Evolutionary conservation across 2,329 filamentous ascomycete species (phyloP).

Genomic region (Diaporthe citri): DNA sequence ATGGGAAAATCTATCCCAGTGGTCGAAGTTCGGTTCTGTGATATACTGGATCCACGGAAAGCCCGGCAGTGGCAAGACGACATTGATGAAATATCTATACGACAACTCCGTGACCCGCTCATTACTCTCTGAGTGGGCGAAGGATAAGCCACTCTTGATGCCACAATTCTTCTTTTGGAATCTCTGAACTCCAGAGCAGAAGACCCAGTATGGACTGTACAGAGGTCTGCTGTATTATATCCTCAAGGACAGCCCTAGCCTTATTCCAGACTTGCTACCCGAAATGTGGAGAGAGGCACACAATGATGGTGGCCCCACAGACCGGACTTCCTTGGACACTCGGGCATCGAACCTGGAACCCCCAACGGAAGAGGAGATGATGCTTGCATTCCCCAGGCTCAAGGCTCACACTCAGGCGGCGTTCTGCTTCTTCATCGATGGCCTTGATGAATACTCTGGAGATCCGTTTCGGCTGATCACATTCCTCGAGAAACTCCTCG

Average conservation of each 20-base stretch:
- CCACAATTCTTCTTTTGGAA: background rate
- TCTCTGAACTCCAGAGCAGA: background rate
- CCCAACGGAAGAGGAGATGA: background rate
- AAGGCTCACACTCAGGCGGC: background rate
- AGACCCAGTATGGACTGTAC: background rate
- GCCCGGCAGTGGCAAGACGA: background rate
- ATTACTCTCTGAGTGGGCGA: background rate
- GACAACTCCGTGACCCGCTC: background rate
- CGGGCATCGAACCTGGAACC: background rate
- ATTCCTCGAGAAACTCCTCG: background rate
- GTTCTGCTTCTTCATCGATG: background rate
- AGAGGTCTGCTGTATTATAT: background rate
- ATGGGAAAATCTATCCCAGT: background rate
- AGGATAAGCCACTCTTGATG: background rate
- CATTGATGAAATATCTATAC: background rate
- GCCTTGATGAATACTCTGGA: background rate
- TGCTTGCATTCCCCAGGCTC: background rate
- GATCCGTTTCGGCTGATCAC: background rate
- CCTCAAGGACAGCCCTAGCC: background rate
- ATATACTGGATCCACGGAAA: background rate
- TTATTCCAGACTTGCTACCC: background rate
- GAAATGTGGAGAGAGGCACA: background rate
- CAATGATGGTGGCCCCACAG: background rate
- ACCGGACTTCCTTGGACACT: background rate
- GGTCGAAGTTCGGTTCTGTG: background rate